Evolutionary conservation across 305 asterid species (phyloP).

Genomic region (Rubia peregrina): DNA sequence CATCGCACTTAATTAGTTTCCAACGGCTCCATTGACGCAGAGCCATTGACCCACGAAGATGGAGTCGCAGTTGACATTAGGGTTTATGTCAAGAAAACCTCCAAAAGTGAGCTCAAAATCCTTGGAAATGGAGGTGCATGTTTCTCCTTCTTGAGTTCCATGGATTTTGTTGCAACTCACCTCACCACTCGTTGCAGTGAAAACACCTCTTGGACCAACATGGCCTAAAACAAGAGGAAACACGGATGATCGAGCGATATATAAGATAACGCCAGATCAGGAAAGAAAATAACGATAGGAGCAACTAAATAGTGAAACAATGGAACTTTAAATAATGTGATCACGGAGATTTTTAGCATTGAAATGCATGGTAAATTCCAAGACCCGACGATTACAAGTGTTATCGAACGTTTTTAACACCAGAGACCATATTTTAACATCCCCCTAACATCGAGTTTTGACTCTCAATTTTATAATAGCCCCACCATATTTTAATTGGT

Average conservation of each 20-base stretch:
- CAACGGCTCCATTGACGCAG: not conserved
- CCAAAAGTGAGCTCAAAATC: not conserved
- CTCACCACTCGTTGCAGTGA: not conserved
- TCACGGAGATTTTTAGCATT: not conserved
- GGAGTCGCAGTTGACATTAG: not conserved
- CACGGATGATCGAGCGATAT: not conserved
- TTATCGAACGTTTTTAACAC: no score
- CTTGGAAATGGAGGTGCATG: slow-evolving; percentile 4
- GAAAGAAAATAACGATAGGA: no score
- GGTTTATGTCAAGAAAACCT: slow-evolving; percentile 1
- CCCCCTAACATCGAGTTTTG: no score
- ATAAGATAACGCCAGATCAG: no score
- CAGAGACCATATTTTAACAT: no score
- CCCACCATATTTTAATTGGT: no score
- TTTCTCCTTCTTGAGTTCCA: not conserved
- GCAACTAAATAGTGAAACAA: no score
- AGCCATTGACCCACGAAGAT: slow-evolving; percentile 7
- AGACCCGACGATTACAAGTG: no score
- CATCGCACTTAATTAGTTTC: not conserved
- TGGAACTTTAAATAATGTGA: no score
- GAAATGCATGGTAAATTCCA: no score
- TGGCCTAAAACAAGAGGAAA: not conserved
- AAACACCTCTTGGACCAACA: not conserved
- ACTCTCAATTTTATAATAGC: no score
- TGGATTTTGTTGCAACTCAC: not conserved